These are phyloP conservation scores for Eremochloa ophiuroides DNA, from an alignment of 176 grass and related monocot genomes.

Conservation along the genomic window DNA sequence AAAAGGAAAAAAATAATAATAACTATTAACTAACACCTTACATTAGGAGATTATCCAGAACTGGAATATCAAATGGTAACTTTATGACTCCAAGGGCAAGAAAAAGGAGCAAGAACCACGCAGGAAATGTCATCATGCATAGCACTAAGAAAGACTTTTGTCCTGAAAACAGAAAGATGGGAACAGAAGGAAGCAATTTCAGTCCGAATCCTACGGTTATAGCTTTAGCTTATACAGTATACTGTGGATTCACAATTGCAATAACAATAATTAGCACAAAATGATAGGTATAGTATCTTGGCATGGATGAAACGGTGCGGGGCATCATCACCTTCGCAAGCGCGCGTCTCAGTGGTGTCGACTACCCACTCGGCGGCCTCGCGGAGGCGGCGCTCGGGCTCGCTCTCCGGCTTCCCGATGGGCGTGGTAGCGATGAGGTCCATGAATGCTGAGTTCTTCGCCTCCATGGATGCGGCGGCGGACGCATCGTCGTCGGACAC, in stretches of 20 bases:
- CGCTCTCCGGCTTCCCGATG: conserved; percentile 60
- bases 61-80: conserved; percentile 77
- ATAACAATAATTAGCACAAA: neutral
- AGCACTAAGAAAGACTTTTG: conserved; percentile 61
- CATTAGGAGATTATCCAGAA: conserved; percentile 66
- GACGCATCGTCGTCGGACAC: conserved; percentile 31
- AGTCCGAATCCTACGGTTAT: neutral
- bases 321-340: conserved; percentile 38
- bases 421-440: conserved; percentile 52
- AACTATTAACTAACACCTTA: conserved; percentile 35
- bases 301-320: neutral
- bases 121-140: conserved; percentile 68
- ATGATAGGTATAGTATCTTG: neutral
- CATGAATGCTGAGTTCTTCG: conserved; percentile 48
- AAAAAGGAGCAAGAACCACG: conserved; percentile 63
- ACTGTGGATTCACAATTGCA: neutral
- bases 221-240: neutral
- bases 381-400: conserved; percentile 56
- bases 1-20: neutral
- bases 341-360: conserved; percentile 54
- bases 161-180: conserved; percentile 40
- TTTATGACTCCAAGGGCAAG: conserved; percentile 67
- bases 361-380: conserved; percentile 79
- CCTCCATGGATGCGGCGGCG: conserved; percentile 11
- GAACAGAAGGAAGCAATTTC: conserved; percentile 12